Evolutionary conservation across 352 stramenopile species (phyloP).

Genomic region (Globisporangium sylvaticum): DNA sequence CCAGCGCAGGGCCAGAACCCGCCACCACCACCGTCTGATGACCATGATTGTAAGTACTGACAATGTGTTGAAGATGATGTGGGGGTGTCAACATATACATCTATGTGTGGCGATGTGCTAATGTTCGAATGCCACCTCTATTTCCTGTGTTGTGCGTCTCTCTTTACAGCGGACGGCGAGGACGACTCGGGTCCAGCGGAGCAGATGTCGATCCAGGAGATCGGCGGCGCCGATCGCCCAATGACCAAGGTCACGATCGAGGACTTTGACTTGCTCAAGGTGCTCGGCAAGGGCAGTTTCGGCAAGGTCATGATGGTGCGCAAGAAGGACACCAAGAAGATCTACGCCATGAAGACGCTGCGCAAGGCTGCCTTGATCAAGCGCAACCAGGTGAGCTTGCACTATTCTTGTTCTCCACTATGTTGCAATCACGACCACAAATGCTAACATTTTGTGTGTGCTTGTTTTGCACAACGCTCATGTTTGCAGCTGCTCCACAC

Average conservation of each 20-base stretch:
- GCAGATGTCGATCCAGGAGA: conserved; percentile 80
- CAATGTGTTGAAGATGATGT: background rate
- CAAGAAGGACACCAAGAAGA: conserved; percentile 92
- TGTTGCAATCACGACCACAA: background rate
- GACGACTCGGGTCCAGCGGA: conserved; percentile 79
- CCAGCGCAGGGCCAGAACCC: conserved; percentile 14
- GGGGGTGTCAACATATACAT: background rate
- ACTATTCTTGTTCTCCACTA: background rate
- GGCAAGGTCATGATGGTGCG: conserved; percentile 95
- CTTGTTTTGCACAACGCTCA: background rate
- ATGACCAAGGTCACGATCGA: conserved; percentile 87
- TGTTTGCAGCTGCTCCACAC: conserved; percentile 76
- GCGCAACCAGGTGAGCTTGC: conserved; percentile 74
- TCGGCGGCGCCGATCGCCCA: conserved; percentile 53
- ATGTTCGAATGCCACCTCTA: background rate
- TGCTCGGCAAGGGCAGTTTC: conserved; percentile 94
- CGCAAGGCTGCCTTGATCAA: conserved; percentile 92
- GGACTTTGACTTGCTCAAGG: conserved; percentile 92
- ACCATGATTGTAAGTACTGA: conserved; percentile 60
- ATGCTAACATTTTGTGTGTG: background rate
- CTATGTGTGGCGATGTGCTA: background rate
- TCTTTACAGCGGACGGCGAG: conserved; percentile 56
- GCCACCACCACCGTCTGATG: conserved; percentile 16
- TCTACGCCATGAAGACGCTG: conserved; percentile 96
- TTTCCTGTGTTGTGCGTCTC: conserved; percentile 12